Evolutionary conservation across 495 filamentous ascomycete species (phyloP).

Genomic region (Neurospora tetraspora): DNA sequence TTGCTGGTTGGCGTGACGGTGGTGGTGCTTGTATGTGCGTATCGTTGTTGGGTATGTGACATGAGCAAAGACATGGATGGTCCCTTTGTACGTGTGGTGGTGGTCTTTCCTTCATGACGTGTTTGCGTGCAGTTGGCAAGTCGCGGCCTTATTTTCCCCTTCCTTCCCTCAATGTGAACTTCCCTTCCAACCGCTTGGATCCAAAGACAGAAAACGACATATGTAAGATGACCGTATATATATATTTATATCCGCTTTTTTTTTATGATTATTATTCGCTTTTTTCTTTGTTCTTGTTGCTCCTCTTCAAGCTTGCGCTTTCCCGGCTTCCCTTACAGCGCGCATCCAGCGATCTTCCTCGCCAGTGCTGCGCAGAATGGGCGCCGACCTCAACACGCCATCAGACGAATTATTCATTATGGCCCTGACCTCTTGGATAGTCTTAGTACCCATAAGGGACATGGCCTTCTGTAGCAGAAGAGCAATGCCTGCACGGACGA

Average conservation of each 20-base stretch:
- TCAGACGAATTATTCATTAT: conserved; percentile 12
- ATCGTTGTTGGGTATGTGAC: background rate
- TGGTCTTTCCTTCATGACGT: conserved; percentile 2
- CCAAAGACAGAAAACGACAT: background rate
- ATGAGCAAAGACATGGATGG: background rate
- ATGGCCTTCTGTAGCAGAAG: conserved; percentile 44
- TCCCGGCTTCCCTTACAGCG: conserved; percentile 24
- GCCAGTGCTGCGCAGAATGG: conserved; percentile 14
- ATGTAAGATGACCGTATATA: background rate
- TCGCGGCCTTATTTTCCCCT: background rate
- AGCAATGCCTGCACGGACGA: conserved; percentile 72
- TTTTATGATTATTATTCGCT: background rate
- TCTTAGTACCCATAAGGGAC: conserved; percentile 27
- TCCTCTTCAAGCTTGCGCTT: conserved; percentile 3
- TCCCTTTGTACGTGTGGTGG: conserved; percentile 1
- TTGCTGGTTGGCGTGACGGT: background rate
- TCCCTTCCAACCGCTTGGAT: background rate
- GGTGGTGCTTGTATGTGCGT: background rate
- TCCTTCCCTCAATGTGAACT: background rate
- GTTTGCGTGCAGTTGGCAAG: background rate
- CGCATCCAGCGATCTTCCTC: conserved; percentile 29
- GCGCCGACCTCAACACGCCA: conserved; percentile 1
- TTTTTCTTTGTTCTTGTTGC: background rate
- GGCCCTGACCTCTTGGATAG: conserved; percentile 20
- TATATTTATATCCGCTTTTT: background rate